phyloP scores from a whole-genome alignment of 2,329 filamentous ascomycete species.

The Penicillium verrucosum region DNA sequence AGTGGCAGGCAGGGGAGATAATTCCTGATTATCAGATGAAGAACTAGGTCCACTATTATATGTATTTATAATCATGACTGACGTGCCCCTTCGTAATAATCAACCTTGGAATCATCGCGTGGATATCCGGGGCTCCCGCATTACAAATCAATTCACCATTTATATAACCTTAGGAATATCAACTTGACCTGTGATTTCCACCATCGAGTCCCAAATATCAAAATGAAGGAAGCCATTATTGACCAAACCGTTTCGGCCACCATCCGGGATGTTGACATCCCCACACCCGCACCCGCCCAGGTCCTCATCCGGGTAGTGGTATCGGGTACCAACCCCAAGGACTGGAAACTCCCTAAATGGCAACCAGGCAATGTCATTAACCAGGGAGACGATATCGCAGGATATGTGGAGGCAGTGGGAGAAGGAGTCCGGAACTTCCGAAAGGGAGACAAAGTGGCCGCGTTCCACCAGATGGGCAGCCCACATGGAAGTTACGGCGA shows the following conservation, averaged over 20 bases:
- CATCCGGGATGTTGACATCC: slow-evolving; percentile 45
- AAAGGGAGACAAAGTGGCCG: slow-evolving; percentile 54
- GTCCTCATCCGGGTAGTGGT: slow-evolving; percentile 43
- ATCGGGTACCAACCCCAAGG: slow-evolving; percentile 48
- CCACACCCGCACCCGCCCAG: slow-evolving; percentile 36
- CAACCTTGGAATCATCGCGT: not conserved
- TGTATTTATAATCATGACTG: not conserved
- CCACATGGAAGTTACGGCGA: slow-evolving; percentile 55
- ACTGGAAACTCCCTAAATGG: slow-evolving; percentile 41
- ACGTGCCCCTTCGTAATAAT: too few species aligned
- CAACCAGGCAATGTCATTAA: slow-evolving; percentile 31
- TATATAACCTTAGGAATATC: not conserved
- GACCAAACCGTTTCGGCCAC: slow-evolving; percentile 31
- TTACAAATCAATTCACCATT: not conserved
- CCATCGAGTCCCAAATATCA: not conserved
- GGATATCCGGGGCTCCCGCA: not conserved
- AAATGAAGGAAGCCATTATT: slow-evolving; percentile 45
- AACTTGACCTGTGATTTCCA: not conserved
- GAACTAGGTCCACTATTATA: not conserved
- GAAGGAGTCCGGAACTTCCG: slow-evolving; percentile 53
- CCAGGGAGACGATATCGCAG: slow-evolving; percentile 53
- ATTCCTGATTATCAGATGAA: not conserved
- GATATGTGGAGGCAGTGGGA: slow-evolving; percentile 52
- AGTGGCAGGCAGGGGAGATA: not conserved
- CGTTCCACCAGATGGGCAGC: slow-evolving; percentile 49